Conservation (phyloP, 2,329 filamentous ascomycete genomes). For the Pyrenophora seminiperda region DNA sequence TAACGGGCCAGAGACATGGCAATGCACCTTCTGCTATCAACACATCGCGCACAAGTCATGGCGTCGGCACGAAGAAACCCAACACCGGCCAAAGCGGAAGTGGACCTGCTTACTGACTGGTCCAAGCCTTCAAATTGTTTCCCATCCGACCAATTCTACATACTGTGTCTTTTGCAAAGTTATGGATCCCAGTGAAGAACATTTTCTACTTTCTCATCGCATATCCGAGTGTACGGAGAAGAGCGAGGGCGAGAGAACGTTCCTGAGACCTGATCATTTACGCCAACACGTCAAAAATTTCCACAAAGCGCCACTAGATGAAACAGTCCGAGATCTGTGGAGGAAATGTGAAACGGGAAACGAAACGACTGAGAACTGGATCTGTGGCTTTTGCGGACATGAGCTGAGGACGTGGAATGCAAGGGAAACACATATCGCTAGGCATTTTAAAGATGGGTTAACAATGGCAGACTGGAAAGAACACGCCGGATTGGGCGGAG, state of each 20-base stretch:
- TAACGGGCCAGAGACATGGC: slow-evolving; percentile 34
- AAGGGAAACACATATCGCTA: slow-evolving; percentile 40
- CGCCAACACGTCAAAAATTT: slow-evolving; percentile 44
- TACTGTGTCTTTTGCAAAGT: slow-evolving; percentile 41
- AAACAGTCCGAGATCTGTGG: slow-evolving; percentile 37
- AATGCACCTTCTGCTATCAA: slow-evolving; percentile 43
- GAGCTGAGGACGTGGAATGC: slow-evolving; percentile 35
- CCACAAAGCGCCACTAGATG: slow-evolving; percentile 31
- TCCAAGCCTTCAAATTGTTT: slow-evolving; percentile 24
- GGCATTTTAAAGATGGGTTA: slow-evolving; percentile 41
- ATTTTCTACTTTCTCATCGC: slow-evolving; percentile 35
- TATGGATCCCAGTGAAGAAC: slow-evolving; percentile 35
- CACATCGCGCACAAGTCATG: slow-evolving; percentile 42
- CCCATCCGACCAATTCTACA: slow-evolving; percentile 7
- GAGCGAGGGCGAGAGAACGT: slow-evolving; percentile 35
- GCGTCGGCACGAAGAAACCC: slow-evolving; percentile 46
- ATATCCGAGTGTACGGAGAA: slow-evolving; percentile 40
- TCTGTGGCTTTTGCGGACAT: slow-evolving; percentile 40
- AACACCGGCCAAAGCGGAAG: slow-evolving; percentile 40
- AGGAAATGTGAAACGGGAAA: slow-evolving; percentile 26
- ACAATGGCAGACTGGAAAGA: slow-evolving; percentile 39
- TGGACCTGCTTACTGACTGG: slow-evolving; percentile 44
- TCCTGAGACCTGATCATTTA: slow-evolving; percentile 41
- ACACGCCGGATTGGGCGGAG: background rate
- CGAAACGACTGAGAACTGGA: slow-evolving; percentile 27